Percentiles rank a stretch among this genome's conserved stretches.
Conservation (phyloP, 805 yeast genomes). For the Candida schatavii region DNA sequence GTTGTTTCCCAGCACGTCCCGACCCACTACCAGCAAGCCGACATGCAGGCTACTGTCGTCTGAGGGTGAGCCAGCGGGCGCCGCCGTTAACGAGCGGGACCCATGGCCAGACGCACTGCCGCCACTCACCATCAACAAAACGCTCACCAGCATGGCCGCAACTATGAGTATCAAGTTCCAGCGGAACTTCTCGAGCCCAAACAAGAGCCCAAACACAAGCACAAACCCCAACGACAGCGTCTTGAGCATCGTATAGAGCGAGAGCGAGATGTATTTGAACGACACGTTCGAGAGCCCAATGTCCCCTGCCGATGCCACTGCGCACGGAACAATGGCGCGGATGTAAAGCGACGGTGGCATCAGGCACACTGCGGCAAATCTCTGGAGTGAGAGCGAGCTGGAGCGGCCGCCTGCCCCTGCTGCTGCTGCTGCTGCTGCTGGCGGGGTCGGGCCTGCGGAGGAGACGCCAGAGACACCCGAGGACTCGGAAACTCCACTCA, state of each 20-base stretch:
- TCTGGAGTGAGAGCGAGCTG: conserved; percentile 2
- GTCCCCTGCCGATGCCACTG: conserved; percentile 86
- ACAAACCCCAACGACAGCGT: conserved; percentile 88
- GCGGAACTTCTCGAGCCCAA: conserved; percentile 72
- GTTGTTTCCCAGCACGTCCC: conserved; percentile 12
- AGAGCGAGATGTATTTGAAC: conserved; percentile 71
- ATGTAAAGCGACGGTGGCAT: conserved; percentile 32
- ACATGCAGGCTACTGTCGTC: too few species aligned
- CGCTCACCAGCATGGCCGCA: conserved; percentile 76
- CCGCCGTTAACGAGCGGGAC: conserved; percentile 4
- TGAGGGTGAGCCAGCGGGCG: conserved; percentile 14
- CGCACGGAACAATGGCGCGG: conserved; percentile 72
- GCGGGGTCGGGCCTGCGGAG: neutral
- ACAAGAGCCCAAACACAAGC: conserved; percentile 78
- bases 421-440: neutral
- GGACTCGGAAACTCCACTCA: neutral
- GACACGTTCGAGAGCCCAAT: conserved; percentile 90
- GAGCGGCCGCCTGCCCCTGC: neutral
- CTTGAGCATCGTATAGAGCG: conserved; percentile 90
- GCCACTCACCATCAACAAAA: conserved; percentile 75
- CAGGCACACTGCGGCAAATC: conserved; percentile 18
- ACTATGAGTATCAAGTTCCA: conserved; percentile 70
- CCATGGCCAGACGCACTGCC: neutral
- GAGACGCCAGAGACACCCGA: neutral
- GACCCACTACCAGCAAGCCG: conserved; percentile 11